A percentile compares a stretch with the other conserved stretches of the same genome.
These are phyloP conservation scores for Cyclostephanos tholiformis DNA, from an alignment of 108 stramenopile genomes.

Conservation along the genomic window DNA sequence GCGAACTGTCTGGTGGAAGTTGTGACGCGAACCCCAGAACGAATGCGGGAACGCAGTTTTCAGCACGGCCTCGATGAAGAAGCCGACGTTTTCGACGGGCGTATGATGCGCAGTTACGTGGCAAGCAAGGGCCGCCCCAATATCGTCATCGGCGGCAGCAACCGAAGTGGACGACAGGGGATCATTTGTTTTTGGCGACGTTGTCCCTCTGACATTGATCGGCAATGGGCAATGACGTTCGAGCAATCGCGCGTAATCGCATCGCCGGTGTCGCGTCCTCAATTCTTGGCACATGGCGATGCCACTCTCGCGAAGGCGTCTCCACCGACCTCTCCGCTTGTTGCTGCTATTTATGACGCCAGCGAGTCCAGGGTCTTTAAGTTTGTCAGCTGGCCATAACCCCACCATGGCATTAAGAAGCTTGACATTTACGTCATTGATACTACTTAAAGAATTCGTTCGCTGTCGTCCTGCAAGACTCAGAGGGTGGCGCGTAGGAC, in stretches of 20 bases:
- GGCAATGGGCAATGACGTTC: slow-evolving; percentile 71
- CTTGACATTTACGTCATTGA: slow-evolving; percentile 31
- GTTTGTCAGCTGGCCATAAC: slow-evolving; percentile 18
- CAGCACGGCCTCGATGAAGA: slow-evolving; percentile 60
- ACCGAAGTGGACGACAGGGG: neutral
- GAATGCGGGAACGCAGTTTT: slow-evolving; percentile 60
- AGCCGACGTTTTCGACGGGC: slow-evolving; percentile 49
- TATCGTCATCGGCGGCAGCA: slow-evolving; percentile 3
- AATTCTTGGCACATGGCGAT: slow-evolving; percentile 60
- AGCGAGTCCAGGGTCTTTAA: neutral
- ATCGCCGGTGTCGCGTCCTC: slow-evolving; percentile 47
- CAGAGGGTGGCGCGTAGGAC: too few species aligned
- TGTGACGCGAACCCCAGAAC: slow-evolving; percentile 79
- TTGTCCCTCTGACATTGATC: neutral
- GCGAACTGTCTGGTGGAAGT: slow-evolving; percentile 52
- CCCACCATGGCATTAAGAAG: slow-evolving; percentile 50
- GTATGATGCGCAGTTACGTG: slow-evolving; percentile 50
- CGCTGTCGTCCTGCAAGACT: neutral
- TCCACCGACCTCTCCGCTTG: slow-evolving; percentile 54
- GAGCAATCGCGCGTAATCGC: slow-evolving; percentile 70
- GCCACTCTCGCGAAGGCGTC: slow-evolving; percentile 46
- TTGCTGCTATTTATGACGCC: slow-evolving; percentile 2
- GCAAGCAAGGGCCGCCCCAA: slow-evolving; percentile 31
- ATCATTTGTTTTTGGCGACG: neutral
- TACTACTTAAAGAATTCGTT: neutral